Evolutionary conservation across 768 basidiomycete genomes (phyloP).

Genomic region (Coprinopsis marcescibilis): DNA sequence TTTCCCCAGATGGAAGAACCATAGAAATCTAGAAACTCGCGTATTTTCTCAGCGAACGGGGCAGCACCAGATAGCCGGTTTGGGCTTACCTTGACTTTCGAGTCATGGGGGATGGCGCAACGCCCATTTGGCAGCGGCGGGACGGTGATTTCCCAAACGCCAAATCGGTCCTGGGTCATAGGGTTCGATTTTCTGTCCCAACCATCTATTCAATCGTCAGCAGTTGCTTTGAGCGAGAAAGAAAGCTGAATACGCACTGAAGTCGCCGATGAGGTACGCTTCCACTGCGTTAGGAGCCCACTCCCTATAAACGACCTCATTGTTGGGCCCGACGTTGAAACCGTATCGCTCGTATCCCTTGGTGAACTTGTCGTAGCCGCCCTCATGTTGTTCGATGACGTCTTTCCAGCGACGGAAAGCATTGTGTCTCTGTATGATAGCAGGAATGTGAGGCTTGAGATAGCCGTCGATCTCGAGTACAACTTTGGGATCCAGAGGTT

Average conservation of each 20-base stretch:
- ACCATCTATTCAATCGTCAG: conserved; percentile 46
- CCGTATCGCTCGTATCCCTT: conserved; percentile 79
- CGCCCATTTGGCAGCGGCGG: conserved; percentile 61
- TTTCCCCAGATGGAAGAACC: conserved; percentile 69
- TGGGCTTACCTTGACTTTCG: conserved; percentile 86
- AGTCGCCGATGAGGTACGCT: conserved; percentile 89
- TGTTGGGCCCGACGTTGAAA: conserved; percentile 61
- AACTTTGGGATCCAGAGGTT: conserved; percentile 47
- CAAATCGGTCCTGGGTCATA: conserved; percentile 80
- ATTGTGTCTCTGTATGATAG: conserved; percentile 65
- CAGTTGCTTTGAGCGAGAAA: background rate
- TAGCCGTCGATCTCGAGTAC: conserved; percentile 65
- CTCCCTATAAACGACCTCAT: conserved; percentile 79
- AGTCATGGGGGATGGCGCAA: conserved; percentile 89
- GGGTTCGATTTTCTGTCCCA: conserved; percentile 86
- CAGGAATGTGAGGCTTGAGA: conserved; percentile 66
- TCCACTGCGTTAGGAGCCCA: conserved; percentile 91
- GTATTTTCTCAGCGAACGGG: background rate
- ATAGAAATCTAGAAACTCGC: conserved; percentile 75
- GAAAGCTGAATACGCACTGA: conserved; percentile 60
- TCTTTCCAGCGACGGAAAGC: conserved; percentile 71
- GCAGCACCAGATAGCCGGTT: background rate
- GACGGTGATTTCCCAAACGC: conserved; percentile 83
- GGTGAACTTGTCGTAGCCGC: conserved; percentile 77
- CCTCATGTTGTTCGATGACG: conserved; percentile 70